Percentiles rank a stretch among this genome's conserved stretches.
These are phyloP conservation scores for Trichoderma arundinaceum DNA, from an alignment of 2,329 filamentous ascomycete genomes.

Conservation along the genomic window DNA sequence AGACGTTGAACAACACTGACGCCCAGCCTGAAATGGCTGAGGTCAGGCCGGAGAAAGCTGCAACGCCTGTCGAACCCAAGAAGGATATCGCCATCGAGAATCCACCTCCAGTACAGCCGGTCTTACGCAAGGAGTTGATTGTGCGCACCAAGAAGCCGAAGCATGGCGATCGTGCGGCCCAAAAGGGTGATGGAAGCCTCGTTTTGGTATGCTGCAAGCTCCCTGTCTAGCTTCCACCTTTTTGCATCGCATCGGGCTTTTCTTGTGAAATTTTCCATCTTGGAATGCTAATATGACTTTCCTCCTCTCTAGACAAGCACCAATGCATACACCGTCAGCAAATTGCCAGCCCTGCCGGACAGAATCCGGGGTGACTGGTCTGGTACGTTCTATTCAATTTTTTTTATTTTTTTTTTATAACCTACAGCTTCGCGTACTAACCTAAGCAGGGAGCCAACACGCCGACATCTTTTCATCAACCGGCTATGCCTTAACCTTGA, in stretches of 20 bases:
- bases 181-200: constrained; percentile 70
- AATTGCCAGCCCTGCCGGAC: constrained; percentile 81
- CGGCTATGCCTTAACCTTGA: constrained; percentile 80
- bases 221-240: constrained; percentile 2
- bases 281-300: constrained; percentile 34
- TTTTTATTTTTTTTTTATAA: not conserved
- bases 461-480: constrained; percentile 68
- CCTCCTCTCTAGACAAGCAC: constrained; percentile 70
- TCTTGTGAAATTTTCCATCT: constrained; percentile 1
- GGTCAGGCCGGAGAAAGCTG: constrained; percentile 59
- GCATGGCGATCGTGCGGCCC: constrained; percentile 62
- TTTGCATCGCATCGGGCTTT: constrained; percentile 23
- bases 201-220: constrained; percentile 61
- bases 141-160: constrained; percentile 68
- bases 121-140: constrained; percentile 59
- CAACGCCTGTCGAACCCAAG: constrained; percentile 49
- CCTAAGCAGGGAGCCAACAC: constrained; percentile 62
- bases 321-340: constrained; percentile 82
- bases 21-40: constrained; percentile 60
- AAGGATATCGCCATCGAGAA: constrained; percentile 55
- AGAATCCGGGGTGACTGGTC: constrained; percentile 69
- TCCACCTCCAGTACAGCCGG: constrained; percentile 36
- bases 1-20: constrained; percentile 61
- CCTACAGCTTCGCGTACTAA: constrained; percentile 33
- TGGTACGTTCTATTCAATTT: constrained; percentile 57